These are phyloP conservation scores for Eustoma russellianum DNA, from an alignment of 257 asterid genomes.

Conservation along the genomic window DNA sequence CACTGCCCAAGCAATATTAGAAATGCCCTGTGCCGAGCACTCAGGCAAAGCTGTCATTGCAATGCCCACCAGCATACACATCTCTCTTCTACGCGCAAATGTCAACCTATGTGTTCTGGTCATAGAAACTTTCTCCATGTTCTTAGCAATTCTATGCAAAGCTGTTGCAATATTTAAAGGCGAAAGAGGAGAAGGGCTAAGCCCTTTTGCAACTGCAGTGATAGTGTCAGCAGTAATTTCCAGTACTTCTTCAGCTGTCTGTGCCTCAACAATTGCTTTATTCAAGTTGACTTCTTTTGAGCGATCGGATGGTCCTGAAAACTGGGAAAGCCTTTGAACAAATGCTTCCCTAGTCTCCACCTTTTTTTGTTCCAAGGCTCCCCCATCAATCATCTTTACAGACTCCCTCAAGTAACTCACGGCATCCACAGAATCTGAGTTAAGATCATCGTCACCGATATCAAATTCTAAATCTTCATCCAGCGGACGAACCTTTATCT, in stretches of 20 bases:
- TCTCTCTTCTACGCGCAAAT: slow-evolving; percentile 77
- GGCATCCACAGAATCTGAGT: slow-evolving; percentile 18
- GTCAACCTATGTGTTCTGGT: slow-evolving; percentile 49
- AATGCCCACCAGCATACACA: slow-evolving; percentile 91
- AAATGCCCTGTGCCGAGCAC: slow-evolving; percentile 83
- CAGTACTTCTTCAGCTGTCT: slow-evolving; percentile 78
- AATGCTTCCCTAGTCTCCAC: slow-evolving; percentile 62
- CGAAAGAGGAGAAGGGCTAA: slow-evolving; percentile 89
- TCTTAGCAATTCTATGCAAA: slow-evolving; percentile 88
- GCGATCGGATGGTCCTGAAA: slow-evolving; percentile 83
- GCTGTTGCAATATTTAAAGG: slow-evolving; percentile 88
- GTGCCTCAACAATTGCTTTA: slow-evolving; percentile 66
- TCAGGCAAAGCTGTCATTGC: slow-evolving; percentile 90
- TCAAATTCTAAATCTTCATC: slow-evolving; percentile 38
- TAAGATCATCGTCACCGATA: slow-evolving; percentile 23
- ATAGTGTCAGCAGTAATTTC: slow-evolving; percentile 67
- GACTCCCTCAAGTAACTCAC: slow-evolving; percentile 31
- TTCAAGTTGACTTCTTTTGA: slow-evolving; percentile 72
- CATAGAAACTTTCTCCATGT: slow-evolving; percentile 90
- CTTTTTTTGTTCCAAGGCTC: slow-evolving; percentile 63
- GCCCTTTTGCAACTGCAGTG: slow-evolving; percentile 79
- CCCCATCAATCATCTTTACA: slow-evolving; percentile 56
- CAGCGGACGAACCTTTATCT: slow-evolving; percentile 7
- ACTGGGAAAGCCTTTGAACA: slow-evolving; percentile 74
- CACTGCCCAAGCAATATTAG: slow-evolving; percentile 88